phyloP scores from a whole-genome alignment of 148 eudicot genomes.

The Cornus suecica region DNA sequence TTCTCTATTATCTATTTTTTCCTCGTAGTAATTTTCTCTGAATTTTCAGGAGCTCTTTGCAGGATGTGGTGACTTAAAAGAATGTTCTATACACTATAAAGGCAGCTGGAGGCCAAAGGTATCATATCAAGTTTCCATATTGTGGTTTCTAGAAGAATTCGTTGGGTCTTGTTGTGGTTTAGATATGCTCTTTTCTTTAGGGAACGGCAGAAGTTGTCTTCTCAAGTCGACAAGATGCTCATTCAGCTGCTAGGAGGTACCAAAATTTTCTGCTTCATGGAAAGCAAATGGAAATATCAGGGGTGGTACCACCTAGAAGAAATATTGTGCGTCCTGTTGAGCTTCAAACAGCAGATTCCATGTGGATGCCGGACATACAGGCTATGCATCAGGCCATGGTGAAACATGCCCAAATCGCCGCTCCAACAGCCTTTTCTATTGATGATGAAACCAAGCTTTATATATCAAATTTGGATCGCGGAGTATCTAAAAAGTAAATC shows the following conservation, averaged over 20 bases:
- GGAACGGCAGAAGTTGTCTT: conserved; percentile 92
- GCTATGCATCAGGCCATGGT: conserved; percentile 38
- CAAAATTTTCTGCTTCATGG: conserved; percentile 91
- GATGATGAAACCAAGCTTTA: conserved; percentile 93
- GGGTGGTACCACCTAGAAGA: too few relatives aligned
- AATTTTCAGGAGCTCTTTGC: conserved; percentile 91
- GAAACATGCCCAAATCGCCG: conserved; percentile 22
- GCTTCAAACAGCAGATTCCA: conserved; percentile 55
- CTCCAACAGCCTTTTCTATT: conserved; percentile 50
- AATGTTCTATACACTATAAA: conserved; percentile 64
- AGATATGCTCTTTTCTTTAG: conserved; percentile 26
- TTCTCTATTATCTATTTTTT: not conserved
- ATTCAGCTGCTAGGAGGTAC: conserved; percentile 77
- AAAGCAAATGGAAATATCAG: conserved; percentile 89
- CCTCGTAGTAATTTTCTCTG: too few relatives aligned
- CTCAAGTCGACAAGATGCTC: conserved; percentile 66
- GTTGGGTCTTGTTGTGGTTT: conserved; percentile 19
- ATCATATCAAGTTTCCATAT: conserved; percentile 16
- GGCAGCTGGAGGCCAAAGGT: conserved; percentile 88
- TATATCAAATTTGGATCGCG: conserved; percentile 84
- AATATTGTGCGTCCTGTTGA: conserved; percentile 65
- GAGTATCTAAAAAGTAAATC: conserved; percentile 84
- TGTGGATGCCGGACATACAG: conserved; percentile 81
- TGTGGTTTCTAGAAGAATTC: conserved; percentile 6
- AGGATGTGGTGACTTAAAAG: conserved; percentile 79